A percentile compares a stretch with the other conserved stretches of the same genome.
Conservation (phyloP, 106 monocot species). For the Acorus gramineus region DNA sequence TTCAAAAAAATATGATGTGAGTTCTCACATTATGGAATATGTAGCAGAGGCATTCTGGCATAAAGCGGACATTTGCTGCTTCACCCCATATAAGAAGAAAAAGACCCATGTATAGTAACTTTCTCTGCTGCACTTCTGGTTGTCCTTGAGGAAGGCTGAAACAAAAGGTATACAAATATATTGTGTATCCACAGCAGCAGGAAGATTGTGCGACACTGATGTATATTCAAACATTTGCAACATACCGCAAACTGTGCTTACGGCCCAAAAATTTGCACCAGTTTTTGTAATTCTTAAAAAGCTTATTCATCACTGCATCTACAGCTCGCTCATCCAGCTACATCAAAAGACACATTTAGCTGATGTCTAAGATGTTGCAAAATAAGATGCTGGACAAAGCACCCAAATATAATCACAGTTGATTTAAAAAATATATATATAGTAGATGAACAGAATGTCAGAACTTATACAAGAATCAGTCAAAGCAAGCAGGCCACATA, state of each 20-base stretch:
- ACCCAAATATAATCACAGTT: not conserved
- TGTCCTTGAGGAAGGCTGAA: slow-evolving; percentile 72
- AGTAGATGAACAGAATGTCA: too few species aligned
- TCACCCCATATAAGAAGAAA: slow-evolving; percentile 99
- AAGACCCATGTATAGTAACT: slow-evolving; percentile 90
- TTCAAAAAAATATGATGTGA: not conserved
- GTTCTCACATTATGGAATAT: slow-evolving; percentile 87
- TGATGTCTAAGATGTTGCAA: not conserved
- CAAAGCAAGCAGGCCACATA: too few species aligned
- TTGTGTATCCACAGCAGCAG: not conserved
- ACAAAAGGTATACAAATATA: not conserved
- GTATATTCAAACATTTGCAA: not conserved
- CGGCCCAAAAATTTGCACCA: slow-evolving; percentile 99
- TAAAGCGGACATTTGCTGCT: slow-evolving; percentile 83
- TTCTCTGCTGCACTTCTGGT: slow-evolving; percentile 81
- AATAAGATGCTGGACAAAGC: not conserved
- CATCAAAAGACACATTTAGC: slow-evolving; percentile 4
- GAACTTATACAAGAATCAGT: too few species aligned
- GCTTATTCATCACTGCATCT: slow-evolving; percentile 75
- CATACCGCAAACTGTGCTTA: slow-evolving; percentile 81
- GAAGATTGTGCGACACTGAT: too few species aligned
- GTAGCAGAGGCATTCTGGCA: slow-evolving; percentile 94
- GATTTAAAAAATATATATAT: too few species aligned
- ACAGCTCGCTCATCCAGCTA: slow-evolving; percentile 94
- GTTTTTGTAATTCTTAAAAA: slow-evolving; percentile 87